Base-by-base conservation (phyloP, 2,329 filamentous ascomycete species). In the Scedosporium aurantiacum region DNA sequence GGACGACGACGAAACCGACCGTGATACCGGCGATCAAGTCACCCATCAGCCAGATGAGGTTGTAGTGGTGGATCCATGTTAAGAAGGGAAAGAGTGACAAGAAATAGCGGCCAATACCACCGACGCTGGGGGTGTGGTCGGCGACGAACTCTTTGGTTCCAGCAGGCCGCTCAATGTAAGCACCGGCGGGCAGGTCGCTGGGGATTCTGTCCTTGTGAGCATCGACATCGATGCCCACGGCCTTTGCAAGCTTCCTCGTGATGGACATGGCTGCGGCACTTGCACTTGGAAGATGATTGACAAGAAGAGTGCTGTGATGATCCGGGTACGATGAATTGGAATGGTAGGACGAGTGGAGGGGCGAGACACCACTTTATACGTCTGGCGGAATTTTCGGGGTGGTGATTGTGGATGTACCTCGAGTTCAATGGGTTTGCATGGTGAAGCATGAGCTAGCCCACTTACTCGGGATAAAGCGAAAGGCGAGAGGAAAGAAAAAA, bases 1-100 rank as follows among this genome's bases (percentile, higher is more conserved):
- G 93, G n/a, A 97, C 90, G 27, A 97, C 91, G 25, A 84, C 78
- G 41, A 80, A 80, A n/a, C 82, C 82, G 62, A 84, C 80, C 2
- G 82, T 84, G 67, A 79, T 67, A 71, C 78, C 77, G 63, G 75
- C 77, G 64, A 79, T 73, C 32, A 76, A 63, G 62, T 81, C 78
- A 63, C 78, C 78, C 27, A 76, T 60, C 32, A 79, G 70, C 78
- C 78, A 81, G 12, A 71, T 71, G 60, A 70, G 63, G 63, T 80
- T 81, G 68, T 81, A 81, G 60, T 78, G 79, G 64, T 74, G 74
- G 60, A 80, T 78, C 79, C 79, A 81, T 14, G 70, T 71, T 62
- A 75, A 66, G 66, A 80, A 81, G 2, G 79, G 79, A 63, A 81
- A 80, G 18, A 81, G 68, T 63, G 70, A 72, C 62, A 68, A 70